phyloP scores from a whole-genome alignment of 2,329 filamentous ascomycete genomes.

The Neurospora sp. region DNA sequence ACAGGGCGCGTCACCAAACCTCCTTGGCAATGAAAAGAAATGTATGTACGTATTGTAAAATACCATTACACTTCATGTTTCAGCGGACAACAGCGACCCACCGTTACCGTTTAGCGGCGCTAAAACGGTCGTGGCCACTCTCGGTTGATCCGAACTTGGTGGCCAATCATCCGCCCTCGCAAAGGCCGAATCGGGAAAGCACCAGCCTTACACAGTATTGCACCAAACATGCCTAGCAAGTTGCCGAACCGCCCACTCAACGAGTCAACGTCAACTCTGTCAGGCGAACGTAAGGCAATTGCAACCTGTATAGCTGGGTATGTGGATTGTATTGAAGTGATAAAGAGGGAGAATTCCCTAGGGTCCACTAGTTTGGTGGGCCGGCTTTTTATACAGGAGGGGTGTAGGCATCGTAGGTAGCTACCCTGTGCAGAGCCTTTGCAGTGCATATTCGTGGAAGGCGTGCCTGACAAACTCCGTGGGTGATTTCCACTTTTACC shows the following conservation, averaged over 20 bases:
- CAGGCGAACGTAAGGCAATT: neutral
- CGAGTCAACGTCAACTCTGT: neutral
- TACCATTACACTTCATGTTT: neutral
- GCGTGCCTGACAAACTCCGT: neutral
- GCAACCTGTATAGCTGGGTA: neutral
- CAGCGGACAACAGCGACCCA: neutral
- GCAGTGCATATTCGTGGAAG: neutral
- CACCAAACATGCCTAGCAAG: neutral
- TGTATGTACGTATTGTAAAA: neutral
- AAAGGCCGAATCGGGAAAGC: neutral
- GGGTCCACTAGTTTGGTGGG: neutral
- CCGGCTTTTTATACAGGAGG: neutral
- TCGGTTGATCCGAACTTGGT: neutral
- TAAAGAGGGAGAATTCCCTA: neutral
- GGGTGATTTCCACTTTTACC: neutral
- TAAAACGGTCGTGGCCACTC: neutral
- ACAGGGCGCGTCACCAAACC: neutral
- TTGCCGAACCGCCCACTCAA: neutral
- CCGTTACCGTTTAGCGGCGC: neutral
- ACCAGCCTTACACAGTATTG: neutral
- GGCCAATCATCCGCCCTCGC: neutral
- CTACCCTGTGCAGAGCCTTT: neutral
- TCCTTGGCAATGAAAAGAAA: neutral
- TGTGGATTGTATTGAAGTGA: neutral
- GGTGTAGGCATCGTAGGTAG: neutral